Base-by-base conservation (phyloP, 805 yeast genomes). In the Sugiyamaella lignohabitans region DNA sequence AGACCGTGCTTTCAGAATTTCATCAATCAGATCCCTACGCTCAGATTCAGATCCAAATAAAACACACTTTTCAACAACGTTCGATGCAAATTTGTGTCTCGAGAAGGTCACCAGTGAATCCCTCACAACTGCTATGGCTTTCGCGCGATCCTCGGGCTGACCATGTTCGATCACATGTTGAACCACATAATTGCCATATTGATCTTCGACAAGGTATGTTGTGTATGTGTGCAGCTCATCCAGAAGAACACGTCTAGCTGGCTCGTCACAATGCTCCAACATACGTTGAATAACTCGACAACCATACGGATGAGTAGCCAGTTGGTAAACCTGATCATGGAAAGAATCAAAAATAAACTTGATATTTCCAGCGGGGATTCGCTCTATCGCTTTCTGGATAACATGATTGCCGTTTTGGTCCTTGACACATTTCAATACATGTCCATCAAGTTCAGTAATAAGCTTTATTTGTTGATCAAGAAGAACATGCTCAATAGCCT, bases 321-420 rank as follows among this genome's bases (percentile, higher is more conserved):
- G 71, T 59, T 85, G 94, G 59, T 87, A 85, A 44, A 88, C 84
- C 44, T 76, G 80, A 40, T 57, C 58, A 45, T 63, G 52, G 53
- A 93, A 73, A 24, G 88, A 78, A 29, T 78, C 80, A 58, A 87
- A 72, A 40, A 93, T 79, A 57, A 87, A 89, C 32, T 79, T 74
- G 48, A 87, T 75, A 39, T 74, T 67, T 20, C 72, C 78, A 49
- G 85, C 78, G 3, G 96, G 93, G 43, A 89, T 79, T 50, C 78
- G 71, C 66, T 93, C 98, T 56, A 93, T 86, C 1, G 96, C 82
- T 63, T 89, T 91, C 68, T 93, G 99, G 53, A 93, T 84, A 16
- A 93, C 98, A 65, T 93, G 99, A 64, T 93, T 93, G 53, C 98
- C 98, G 65, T 93, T 93, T 69, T 91, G 98, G 65, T 93, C 98